Evolutionary conservation across 306 rosid species (phyloP), one percentile per base, ranked within the genome.

Genomic region (Rosa rugosa): DNA sequence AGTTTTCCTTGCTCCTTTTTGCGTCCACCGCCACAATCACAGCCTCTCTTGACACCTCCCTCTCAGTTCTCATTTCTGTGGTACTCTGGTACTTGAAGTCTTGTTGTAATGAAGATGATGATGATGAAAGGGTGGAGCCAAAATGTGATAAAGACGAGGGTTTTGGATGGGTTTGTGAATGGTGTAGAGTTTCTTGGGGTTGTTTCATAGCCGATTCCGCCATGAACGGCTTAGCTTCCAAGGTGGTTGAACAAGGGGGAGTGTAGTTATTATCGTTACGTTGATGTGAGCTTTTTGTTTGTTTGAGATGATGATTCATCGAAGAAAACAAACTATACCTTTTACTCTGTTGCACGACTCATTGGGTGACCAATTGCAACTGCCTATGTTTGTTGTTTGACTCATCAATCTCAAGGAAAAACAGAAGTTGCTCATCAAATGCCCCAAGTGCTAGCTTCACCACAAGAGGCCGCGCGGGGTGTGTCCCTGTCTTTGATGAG

Each of bases 11-110:
- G 8, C 47, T 66, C 54, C 72, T 23, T 34, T 63, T 78, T 0
- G 80, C 80, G 11, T 78, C 80, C 76, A 78, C 3, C 51, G 66
- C 77, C 57, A 83, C 82, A 8, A 83, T 59, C 69, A 68, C 82
- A 10, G 75, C 47, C 57, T 78, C 79, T 54, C 79, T 40, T 31
- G 66, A 27, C 67, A 60, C 14, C 40, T 25, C 18, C 34, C 38
- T 25, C 66, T 53, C 22, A 53, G 10, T 8, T 57, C 64, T 57
- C 31, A 50, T 50, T 22, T 22, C 5, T 10, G 5, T 57, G 64
- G 4, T 9, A 57, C 31, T 18, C 23, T 20, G 2, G 8, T 16
- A 51, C 56, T 1, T 51, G n/a, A 34, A 20, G 12, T 23, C 64
- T 56, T 10, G 38, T 23, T 60, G 66, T 10, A 23, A 22, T 8